These are phyloP conservation scores for Wickerhamiella qilinensis DNA, from an alignment of 805 yeast genomes.

Conservation along the genomic window DNA sequence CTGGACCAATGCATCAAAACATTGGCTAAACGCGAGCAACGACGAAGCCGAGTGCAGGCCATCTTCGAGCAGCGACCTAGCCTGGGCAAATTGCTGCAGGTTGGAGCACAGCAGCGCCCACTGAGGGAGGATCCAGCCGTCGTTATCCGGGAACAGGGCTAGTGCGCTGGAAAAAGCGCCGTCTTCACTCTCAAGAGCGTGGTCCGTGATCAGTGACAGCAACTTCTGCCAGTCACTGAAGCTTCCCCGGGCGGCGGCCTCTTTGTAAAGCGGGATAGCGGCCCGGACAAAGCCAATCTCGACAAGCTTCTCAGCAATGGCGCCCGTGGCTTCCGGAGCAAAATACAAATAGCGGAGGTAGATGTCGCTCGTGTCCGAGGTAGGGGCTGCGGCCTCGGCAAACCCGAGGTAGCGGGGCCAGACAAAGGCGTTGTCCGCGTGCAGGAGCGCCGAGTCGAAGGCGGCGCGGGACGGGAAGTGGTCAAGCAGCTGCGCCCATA, in stretches of 20 bases:
- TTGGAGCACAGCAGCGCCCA: slow-evolving; percentile 34
- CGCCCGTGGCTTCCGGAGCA: neutral
- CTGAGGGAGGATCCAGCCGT: slow-evolving; percentile 9
- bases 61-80: slow-evolving; percentile 30
- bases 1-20: slow-evolving; percentile 49
- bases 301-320: neutral
- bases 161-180: slow-evolving; percentile 2
- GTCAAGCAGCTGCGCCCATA: slow-evolving; percentile 7
- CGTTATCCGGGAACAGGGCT: slow-evolving; percentile 1
- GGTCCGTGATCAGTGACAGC: neutral
- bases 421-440: slow-evolving; percentile 36
- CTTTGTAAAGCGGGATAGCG: neutral
- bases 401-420: slow-evolving; percentile 39
- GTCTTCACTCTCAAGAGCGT: neutral
- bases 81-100: slow-evolving; percentile 23
- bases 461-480: slow-evolving; percentile 20
- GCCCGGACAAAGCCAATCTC: neutral
- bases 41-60: slow-evolving; percentile 34
- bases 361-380: too few species aligned
- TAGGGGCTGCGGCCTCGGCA: too few species aligned
- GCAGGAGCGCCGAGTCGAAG: slow-evolving; percentile 35
- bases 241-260: neutral
- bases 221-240: neutral
- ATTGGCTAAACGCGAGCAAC: slow-evolving; percentile 41
- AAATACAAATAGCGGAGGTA: too few species aligned